These are phyloP conservation scores for Nepenthes alata DNA, from an alignment of 179 eudicot species.

Conservation along the genomic window DNA sequence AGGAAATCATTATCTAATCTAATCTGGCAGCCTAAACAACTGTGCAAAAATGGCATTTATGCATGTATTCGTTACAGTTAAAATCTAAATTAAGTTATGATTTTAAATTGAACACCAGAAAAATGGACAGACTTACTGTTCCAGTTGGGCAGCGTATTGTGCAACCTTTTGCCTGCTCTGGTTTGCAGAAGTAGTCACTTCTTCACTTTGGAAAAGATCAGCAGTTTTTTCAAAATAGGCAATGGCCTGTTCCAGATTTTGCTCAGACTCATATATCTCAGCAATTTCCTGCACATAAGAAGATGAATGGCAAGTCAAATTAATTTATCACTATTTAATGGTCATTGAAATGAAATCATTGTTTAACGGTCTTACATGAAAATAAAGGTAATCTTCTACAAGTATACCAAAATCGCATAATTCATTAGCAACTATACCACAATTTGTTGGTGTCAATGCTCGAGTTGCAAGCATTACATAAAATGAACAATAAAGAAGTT, in stretches of 20 bases:
- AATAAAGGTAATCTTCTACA: background rate
- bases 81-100: background rate
- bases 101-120: background rate
- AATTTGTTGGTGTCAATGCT: no score
- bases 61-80: no score
- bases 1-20: no score
- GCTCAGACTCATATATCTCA: slow-evolving; percentile 62
- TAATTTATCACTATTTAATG: background rate
- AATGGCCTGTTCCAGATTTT: slow-evolving; percentile 61
- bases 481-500: no score
- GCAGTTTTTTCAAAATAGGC: slow-evolving; percentile 69
- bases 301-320: slow-evolving; percentile 4
- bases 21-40: no score
- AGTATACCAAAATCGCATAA: background rate
- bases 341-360: no score
- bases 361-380: background rate
- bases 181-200: slow-evolving; percentile 75
- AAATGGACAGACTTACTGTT: slow-evolving; percentile 51
- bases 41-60: no score
- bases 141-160: slow-evolving; percentile 74
- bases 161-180: slow-evolving; percentile 89
- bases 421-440: background rate
- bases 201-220: slow-evolving; percentile 83
- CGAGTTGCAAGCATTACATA: background rate
- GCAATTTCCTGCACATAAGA: slow-evolving; percentile 70